Evolutionary conservation across 176 grass and related monocot genomes (phyloP), one percentile per base, ranked within the genome.

Genomic region (Carex kokanica): DNA sequence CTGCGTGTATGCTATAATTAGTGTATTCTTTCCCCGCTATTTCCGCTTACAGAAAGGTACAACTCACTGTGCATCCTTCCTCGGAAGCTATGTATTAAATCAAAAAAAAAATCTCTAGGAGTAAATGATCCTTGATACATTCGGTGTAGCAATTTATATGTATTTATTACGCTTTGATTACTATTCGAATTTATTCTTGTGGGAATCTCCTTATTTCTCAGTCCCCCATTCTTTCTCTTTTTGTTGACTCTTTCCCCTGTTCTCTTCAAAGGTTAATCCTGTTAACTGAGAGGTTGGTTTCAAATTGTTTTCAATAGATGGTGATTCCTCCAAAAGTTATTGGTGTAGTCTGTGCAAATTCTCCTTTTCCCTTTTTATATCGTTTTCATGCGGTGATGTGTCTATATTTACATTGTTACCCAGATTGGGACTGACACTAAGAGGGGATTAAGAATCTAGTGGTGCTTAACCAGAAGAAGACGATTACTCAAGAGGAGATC

Each of bases 21-120:
- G 24, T 32, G 73, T 55, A 77, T 77, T 47, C 73, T 78, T 78
- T 78, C 14, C 51, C 73, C 73, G 32, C 51, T 55, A 55, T 78
- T 56, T 78, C 14, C 73, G 73, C 73, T 78, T 24, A 13, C 47
- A 74, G 43, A 27, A 54, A 75, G 72, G 65, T 69, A 69, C 51
- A 56, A 6, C 47, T 23, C 47, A 77, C 49, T 77, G 23, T 77
- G 73, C 21, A 31, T 77, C 49, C 73, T 54, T 32, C 23, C 73
- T 55, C 21, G 49, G 73, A 77, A 77, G 14, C 43, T 54, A 78
- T 77, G 24, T 56, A 55, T 77, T 77, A 31, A 24, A 6, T 55
- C 18, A 32, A 77, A 55, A 31, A 75, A 34, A 56, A 54, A 56
- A 54, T 78, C 73, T 78, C 25, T 56, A 17, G 18, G 14, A 55